A percentile compares a stretch with the other conserved stretches of the same genome.
phyloP scores from a whole-genome alignment of 1,284 basidiomycete species.

The Rhodofomes roseus region DNA sequence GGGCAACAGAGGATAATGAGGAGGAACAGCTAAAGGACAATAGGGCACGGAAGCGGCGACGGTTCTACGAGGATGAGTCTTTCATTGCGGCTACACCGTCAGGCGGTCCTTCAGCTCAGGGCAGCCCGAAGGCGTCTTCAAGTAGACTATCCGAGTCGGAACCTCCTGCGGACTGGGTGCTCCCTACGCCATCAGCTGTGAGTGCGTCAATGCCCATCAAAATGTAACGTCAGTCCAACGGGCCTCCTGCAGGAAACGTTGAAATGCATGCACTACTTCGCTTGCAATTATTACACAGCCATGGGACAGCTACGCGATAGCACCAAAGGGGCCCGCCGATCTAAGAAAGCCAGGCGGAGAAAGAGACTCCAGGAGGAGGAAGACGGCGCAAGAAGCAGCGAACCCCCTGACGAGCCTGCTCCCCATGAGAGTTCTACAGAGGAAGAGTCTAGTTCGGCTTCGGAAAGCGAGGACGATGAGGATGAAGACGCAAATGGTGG shows the following conservation, averaged over 20 bases:
- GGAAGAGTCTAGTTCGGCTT: background rate
- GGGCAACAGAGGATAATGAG: constrained; percentile 14
- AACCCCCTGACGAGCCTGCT: background rate
- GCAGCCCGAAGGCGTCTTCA: background rate
- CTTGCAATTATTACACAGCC: constrained; percentile 59
- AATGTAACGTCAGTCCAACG: background rate
- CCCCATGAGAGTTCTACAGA: background rate
- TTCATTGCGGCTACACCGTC: constrained; percentile 26
- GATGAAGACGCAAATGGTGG: constrained; percentile 4
- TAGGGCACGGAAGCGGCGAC: constrained; percentile 34
- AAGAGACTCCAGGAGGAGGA: constrained; percentile 29
- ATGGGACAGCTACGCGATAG: constrained; percentile 54
- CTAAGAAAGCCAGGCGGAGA: constrained; percentile 41
- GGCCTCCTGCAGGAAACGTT: constrained; percentile 56
- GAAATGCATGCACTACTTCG: constrained; percentile 66
- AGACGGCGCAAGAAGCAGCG: background rate
- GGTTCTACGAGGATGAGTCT: constrained; percentile 36
- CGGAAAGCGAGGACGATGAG: constrained; percentile 8
- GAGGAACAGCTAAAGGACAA: constrained; percentile 16
- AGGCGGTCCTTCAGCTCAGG: background rate
- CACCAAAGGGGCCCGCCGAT: constrained; percentile 42
- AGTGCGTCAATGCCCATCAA: constrained; percentile 11
- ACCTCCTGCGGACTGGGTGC: background rate
- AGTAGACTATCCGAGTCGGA: background rate
- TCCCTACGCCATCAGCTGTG: constrained; percentile 46